Base-by-base conservation (phyloP, 1,284 basidiomycete genomes). In the Trichosporon coremiiforme region DNA sequence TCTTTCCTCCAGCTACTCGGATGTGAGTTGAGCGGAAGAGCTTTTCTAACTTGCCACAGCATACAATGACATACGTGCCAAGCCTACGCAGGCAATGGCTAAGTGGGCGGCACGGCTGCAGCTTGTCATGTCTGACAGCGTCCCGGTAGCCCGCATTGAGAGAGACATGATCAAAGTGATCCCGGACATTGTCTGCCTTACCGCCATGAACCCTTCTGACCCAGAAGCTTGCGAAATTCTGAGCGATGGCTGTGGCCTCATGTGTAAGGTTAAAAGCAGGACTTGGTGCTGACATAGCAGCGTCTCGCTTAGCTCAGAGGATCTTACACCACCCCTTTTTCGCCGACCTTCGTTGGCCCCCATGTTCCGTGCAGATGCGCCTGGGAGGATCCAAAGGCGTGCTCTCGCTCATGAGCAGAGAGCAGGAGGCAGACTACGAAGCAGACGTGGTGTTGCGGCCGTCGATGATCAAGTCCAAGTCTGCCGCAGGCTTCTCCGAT, bases 101-200 rank as follows among this genome's bases (percentile, higher is more conserved):
- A 81, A 81, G 78, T 82, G 79, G 79, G 77, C 78, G 0, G 75
- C 78, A 9, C 69, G 79, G 47, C 72, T 73, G 1, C 77, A 80
- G 67, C 73, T 80, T 13, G 50, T 77, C 4, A 75, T 80, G 25
- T 78, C 78, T 4, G 80, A 82, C 63, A 75, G 78, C 2, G 71
- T 79, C 5, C 79, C 80, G 0, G 76, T 70, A 0, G 13, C 68
- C 1, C 35, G 5, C 1, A 71, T 80, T 0, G 57, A 71, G 2
- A 66, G 68, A 0, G 60, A 38, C 2, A 63, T 64, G 9, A 74
- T 79, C 4, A 25, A 13, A 0, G 68, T 75, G 29, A 70, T 74
- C 20, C 66, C 65, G 0, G 80, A 82, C 65, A 75, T 80, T 33
- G 74, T 80, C 1, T 66, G 64, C 47, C 73, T 74, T 0, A 73